phyloP scores from a whole-genome alignment of 306 rosid genomes.

The Quillaja saponaria region DNA sequence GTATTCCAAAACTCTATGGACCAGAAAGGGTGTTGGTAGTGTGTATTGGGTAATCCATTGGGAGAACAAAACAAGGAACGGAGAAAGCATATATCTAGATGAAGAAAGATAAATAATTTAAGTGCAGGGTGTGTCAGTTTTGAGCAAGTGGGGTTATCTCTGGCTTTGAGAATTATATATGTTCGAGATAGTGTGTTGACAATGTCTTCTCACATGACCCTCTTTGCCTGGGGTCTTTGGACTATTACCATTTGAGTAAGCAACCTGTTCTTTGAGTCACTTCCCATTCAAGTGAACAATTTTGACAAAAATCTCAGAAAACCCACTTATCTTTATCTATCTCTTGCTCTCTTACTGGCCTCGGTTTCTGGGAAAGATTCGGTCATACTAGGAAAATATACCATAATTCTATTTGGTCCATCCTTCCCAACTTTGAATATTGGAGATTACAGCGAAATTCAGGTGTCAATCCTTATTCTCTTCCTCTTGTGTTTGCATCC shows the following conservation, averaged over 20 bases:
- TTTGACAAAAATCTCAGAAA: conserved; percentile 22
- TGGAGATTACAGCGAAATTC: conserved; percentile 14
- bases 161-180: conserved; percentile 46
- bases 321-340: conserved; percentile 17
- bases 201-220: conserved; percentile 65
- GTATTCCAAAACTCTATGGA: conserved; percentile 30
- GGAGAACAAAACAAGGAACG: conserved; percentile 35
- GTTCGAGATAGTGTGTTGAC: conserved; percentile 48
- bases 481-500: conserved; percentile 8
- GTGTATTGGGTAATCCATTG: conserved; percentile 16
- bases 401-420: conserved; percentile 33
- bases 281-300: conserved; percentile 45
- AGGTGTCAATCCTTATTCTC: conserved; percentile 9
- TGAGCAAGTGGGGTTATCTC: conserved; percentile 68
- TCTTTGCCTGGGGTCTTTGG: conserved; percentile 53
- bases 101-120: conserved; percentile 38
- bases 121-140: conserved; percentile 63
- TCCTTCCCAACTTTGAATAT: conserved; percentile 24
- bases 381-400: conserved; percentile 50
- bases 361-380: conserved; percentile 61
- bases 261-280: conserved; percentile 62
- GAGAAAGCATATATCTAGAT: conserved; percentile 38
- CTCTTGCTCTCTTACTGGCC: conserved; percentile 36
- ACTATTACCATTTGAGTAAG: conserved; percentile 61
- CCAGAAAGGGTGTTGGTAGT: conserved; percentile 31